Base-by-base conservation (phyloP, 139 green algal genomes). In the Volvox africanus region DNA sequence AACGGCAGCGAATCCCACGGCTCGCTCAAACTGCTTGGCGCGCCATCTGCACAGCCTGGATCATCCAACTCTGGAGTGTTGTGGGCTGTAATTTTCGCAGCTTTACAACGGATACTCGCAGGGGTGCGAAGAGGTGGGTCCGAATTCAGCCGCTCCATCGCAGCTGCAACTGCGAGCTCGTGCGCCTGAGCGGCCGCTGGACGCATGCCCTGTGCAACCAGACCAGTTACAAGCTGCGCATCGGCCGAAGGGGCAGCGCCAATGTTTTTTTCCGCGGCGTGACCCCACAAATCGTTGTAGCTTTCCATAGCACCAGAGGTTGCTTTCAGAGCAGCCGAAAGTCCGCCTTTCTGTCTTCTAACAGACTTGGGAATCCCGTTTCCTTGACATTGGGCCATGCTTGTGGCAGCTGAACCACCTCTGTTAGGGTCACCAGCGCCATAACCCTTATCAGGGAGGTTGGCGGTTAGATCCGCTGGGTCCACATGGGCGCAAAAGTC, bases 1-100 rank as follows among this genome's bases (percentile, higher is more conserved):
- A 65, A 84, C 36, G 78, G 78, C 36, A 84, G 78, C 36, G 78
- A 84, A 35, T 84, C 78, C 36, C 76, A 82, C 2, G 76, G 32
- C 32, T 82, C 76, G 32, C 76, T 82, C 33, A 61, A 0, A 44
- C 78, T 84, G 65, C 65, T 16, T 12, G 24, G 65, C 11, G 65
- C 65, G 65, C 24, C 65, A 30, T 28, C 65, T 12, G 11, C 11
- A 28, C 65, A 28, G 65, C 65, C 24, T 28, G 65, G 9, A 24
- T 73, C 65, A 24, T 73, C 65, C 21, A 73, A 28, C 21, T 73
- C 65, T 28, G 65, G 21, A 12, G 65, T 73, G 11, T 55, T 9
- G 44, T 55, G 44, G 44, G 44, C 5, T 9, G 44, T 55, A 55
- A 55, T 9, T 55, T 55, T 55, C 44, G 44, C 5, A 55, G 44